A percentile compares a stretch with the other conserved stretches of the same genome.
phyloP scores from a whole-genome alignment of 2,329 filamentous ascomycete genomes.

The Fusarium secorum region DNA sequence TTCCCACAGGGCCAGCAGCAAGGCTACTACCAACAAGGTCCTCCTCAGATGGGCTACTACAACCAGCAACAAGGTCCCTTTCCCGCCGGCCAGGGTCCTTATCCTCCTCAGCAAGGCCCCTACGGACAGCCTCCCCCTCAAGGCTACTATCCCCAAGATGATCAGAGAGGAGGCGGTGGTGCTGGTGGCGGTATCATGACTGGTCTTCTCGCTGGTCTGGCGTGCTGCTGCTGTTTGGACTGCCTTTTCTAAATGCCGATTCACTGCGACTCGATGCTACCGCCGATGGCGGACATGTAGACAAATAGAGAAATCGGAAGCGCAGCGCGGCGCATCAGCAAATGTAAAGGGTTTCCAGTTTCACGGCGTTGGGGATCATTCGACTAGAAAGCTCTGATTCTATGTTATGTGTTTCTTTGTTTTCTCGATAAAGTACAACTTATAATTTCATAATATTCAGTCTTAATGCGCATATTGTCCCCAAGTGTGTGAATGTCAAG shows the following conservation, averaged over 20 bases:
- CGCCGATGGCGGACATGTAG: background rate
- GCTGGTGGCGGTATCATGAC: slow-evolving; percentile 49
- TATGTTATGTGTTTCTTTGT: slow-evolving; percentile 24
- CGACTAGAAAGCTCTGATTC: slow-evolving; percentile 19
- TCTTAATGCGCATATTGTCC: background rate
- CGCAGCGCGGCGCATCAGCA: slow-evolving; percentile 25
- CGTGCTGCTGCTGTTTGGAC: slow-evolving; percentile 68
- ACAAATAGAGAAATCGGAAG: background rate
- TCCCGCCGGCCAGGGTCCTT: slow-evolving; percentile 47
- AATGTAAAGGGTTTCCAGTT: slow-evolving; percentile 15
- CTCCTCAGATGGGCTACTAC: slow-evolving; percentile 45
- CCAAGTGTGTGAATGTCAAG: background rate
- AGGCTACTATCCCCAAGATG: slow-evolving; percentile 48
- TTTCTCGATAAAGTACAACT: slow-evolving; percentile 28
- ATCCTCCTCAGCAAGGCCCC: slow-evolving; percentile 48
- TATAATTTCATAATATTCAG: slow-evolving; percentile 34
- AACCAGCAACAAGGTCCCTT: slow-evolving; percentile 46
- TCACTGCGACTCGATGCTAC: slow-evolving; percentile 11
- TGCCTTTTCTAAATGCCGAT: slow-evolving; percentile 57
- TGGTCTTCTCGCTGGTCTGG: slow-evolving; percentile 59
- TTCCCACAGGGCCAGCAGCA: slow-evolving; percentile 38
- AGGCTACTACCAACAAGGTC: slow-evolving; percentile 42
- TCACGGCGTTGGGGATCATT: slow-evolving; percentile 36
- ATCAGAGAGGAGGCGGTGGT: slow-evolving; percentile 42
- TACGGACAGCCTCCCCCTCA: slow-evolving; percentile 49